These are phyloP conservation scores for Penicillium decumbens DNA, from an alignment of 2,329 filamentous ascomycete species.

Conservation along the genomic window DNA sequence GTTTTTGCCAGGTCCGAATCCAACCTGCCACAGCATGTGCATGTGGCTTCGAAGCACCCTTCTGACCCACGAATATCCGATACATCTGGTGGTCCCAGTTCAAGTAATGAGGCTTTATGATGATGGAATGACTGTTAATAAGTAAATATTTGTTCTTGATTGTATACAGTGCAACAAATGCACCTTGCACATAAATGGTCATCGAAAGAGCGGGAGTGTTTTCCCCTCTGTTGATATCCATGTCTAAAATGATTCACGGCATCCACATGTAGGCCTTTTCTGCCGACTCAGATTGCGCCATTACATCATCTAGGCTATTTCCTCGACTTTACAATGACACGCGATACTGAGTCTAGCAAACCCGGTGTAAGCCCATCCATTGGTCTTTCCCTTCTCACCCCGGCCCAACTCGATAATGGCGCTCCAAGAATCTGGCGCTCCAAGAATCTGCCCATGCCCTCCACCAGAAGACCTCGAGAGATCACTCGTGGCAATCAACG, in stretches of 20 bases:
- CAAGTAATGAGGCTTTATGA: constrained; percentile 7
- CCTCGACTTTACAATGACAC: neutral
- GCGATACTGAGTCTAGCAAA: neutral
- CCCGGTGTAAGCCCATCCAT: neutral
- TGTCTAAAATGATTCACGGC: neutral
- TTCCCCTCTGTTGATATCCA: constrained; percentile 6
- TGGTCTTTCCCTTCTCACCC: constrained; percentile 28
- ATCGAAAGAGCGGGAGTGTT: constrained; percentile 4
- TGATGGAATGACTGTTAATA: constrained; percentile 8
- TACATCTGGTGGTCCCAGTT: constrained; percentile 4
- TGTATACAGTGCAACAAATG: constrained; percentile 1
- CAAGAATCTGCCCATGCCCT: constrained; percentile 42
- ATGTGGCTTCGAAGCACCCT: constrained; percentile 12
- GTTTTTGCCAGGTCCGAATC: constrained; percentile 4
- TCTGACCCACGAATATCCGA: constrained; percentile 10
- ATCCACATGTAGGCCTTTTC: neutral
- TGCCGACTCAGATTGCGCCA: neutral
- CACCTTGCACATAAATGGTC: neutral
- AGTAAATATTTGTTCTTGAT: constrained; percentile 1
- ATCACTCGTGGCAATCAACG: constrained; percentile 49
- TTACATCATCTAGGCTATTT: no score
- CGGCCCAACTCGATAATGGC: constrained; percentile 39
- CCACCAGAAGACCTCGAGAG: constrained; percentile 40
- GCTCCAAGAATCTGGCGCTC: constrained; percentile 40
- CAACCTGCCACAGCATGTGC: neutral